A percentile compares a stretch with the other conserved stretches of the same genome.
These are phyloP conservation scores for Daldinia bambusicola DNA, from an alignment of 495 filamentous ascomycete genomes.

Conservation along the genomic window DNA sequence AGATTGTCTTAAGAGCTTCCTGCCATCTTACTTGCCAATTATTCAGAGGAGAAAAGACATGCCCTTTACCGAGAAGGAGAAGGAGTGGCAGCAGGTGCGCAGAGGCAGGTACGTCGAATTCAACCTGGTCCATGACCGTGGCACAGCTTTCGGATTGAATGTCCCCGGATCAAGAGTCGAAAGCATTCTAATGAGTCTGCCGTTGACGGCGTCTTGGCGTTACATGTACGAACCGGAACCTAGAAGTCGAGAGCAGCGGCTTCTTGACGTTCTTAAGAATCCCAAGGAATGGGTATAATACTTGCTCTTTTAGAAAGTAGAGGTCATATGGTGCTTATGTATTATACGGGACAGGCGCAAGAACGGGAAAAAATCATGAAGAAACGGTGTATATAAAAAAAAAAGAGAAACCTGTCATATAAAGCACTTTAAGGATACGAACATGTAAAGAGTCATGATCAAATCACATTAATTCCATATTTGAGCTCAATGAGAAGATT, in stretches of 20 bases:
- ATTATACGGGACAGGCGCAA: slow-evolving; percentile 23
- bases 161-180: slow-evolving; percentile 92
- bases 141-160: slow-evolving; percentile 92
- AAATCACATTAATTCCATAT: not conserved
- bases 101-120: slow-evolving; percentile 97
- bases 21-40: slow-evolving; percentile 93
- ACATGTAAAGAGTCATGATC: slow-evolving; percentile 1
- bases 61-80: slow-evolving; percentile 84
- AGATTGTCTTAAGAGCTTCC: slow-evolving; percentile 83
- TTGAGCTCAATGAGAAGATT: no score
- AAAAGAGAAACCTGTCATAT: not conserved
- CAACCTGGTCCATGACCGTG: slow-evolving; percentile 96
- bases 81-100: slow-evolving; percentile 95
- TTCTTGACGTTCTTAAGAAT: slow-evolving; percentile 84
- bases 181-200: slow-evolving; percentile 97
- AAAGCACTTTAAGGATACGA: not conserved
- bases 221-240: slow-evolving; percentile 91
- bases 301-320: not conserved
- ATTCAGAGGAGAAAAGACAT: slow-evolving; percentile 88
- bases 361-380: slow-evolving; percentile 6
- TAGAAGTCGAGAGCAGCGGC: slow-evolving; percentile 75
- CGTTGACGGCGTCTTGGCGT: slow-evolving; percentile 89
- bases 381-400: slow-evolving; percentile 3
- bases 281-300: slow-evolving; percentile 89
- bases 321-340: not conserved